These are phyloP conservation scores for Cucurbita pepo DNA, from an alignment of 306 rosid genomes.

Conservation along the genomic window DNA sequence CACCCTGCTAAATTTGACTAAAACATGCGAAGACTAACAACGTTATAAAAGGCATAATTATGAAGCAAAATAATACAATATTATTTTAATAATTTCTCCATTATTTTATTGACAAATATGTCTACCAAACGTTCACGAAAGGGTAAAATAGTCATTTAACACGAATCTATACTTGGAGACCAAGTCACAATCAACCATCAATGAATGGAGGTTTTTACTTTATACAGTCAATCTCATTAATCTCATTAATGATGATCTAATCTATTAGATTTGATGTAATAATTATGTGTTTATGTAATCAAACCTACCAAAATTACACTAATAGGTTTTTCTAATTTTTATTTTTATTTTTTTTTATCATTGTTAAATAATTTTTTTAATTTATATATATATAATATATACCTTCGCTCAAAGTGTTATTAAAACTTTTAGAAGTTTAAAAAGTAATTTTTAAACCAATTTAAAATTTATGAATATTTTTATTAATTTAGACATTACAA, in stretches of 20 bases:
- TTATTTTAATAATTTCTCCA: not conserved
- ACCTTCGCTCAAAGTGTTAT: no score
- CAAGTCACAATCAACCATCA: not conserved
- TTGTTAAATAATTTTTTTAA: no score
- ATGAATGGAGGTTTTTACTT: not conserved
- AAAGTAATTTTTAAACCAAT: no score
- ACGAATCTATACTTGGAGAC: not conserved
- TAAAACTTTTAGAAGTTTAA: no score
- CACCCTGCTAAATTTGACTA: not conserved
- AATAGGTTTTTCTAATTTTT: no score
- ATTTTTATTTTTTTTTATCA: no score
- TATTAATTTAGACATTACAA: no score
- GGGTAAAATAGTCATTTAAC: not conserved
- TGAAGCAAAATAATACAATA: not conserved
- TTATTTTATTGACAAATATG: not conserved
- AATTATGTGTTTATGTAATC: not conserved
- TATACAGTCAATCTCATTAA: no score
- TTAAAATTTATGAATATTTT: no score
- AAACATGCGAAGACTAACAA: not conserved
- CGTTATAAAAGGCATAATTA: not conserved
- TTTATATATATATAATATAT: no score
- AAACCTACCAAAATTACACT: no score
- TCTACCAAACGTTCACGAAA: not conserved
- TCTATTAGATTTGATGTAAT: not conserved
- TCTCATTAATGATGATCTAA: not conserved